These are phyloP conservation scores for cucumber (Cucumis sativus) DNA, from an alignment of 306 rosid species.

Conservation along the genomic window Cucumber_9930_V3 NC_026660.2:7280501-7281000, in stretches of 20 bases:
- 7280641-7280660: not conserved
- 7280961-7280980: not conserved
- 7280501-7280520: not conserved
- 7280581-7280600: not conserved
- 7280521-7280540: not conserved
- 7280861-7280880: constrained; percentile 61
- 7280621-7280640: not conserved
- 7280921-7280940: not conserved
- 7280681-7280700: not conserved
- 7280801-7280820: constrained; percentile 46
- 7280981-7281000: not conserved
- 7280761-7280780: constrained; percentile 77
- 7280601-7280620: not conserved
- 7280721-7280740: too few relatives aligned
- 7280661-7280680: not conserved
- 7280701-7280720: not conserved
- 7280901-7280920: not conserved
- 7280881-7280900: constrained; percentile 35
- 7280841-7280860: constrained; percentile 67
- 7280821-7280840: constrained; percentile 37
- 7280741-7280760: constrained; percentile 54
- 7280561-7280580: not conserved
- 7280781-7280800: constrained; percentile 70
- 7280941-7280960: not conserved
- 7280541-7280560: not conserved